Conservation (phyloP, 2,329 filamentous ascomycete species). For the Dryadomyces quercivorus region DNA sequence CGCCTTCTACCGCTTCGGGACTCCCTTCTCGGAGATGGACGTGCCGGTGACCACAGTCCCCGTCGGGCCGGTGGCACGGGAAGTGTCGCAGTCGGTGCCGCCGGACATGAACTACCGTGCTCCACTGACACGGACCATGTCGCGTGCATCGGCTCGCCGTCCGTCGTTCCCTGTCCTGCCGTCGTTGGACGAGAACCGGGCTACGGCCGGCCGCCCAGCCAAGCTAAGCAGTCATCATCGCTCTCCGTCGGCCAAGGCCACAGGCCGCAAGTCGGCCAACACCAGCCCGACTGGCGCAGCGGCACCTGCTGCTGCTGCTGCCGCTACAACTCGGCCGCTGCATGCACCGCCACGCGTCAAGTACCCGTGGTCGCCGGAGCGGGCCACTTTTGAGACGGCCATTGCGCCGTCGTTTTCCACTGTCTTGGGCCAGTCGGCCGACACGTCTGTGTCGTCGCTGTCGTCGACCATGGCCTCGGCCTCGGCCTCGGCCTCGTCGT, state of each 20-base stretch:
- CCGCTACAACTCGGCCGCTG: conserved; percentile 22
- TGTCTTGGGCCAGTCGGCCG: background rate
- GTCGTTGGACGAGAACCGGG: conserved; percentile 52
- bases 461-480: conserved; percentile 10
- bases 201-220: background rate
- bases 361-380: conserved; percentile 44
- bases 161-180: conserved; percentile 59
- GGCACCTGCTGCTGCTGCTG: background rate
- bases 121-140: conserved; percentile 31
- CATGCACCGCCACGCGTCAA: conserved; percentile 41
- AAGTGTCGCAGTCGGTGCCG: conserved; percentile 80
- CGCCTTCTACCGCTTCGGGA: conserved; percentile 64
- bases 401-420: conserved; percentile 21
- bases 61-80: conserved; percentile 60
- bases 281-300: background rate
- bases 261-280: background rate
- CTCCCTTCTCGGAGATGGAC: conserved; percentile 84
- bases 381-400: conserved; percentile 30
- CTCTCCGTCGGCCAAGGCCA: conserved; percentile 6
- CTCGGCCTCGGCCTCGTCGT: conserved; percentile 11
- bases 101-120: conserved; percentile 76
- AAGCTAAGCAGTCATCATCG: conserved; percentile 12
- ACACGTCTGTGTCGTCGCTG: background rate
- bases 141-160: conserved; percentile 45
- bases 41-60: conserved; percentile 67